Conservation (phyloP, 2,329 filamentous ascomycete species). For the Penicillium rolfsii region DNA sequence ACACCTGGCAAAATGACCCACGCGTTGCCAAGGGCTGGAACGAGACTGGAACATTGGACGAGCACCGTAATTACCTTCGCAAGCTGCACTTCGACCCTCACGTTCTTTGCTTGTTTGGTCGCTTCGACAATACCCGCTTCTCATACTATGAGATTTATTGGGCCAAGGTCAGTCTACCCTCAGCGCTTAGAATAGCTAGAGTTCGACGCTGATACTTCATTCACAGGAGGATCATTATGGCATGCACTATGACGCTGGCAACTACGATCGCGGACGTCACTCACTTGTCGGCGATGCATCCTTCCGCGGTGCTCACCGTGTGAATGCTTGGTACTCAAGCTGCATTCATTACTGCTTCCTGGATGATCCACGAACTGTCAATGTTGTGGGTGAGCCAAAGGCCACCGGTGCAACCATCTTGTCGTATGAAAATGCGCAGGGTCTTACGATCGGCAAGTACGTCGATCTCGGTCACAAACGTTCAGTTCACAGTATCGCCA, state of each 20-base stretch:
- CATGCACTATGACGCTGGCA: constrained; percentile 59
- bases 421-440: constrained; percentile 74
- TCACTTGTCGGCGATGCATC: constrained; percentile 61
- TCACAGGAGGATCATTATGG: constrained; percentile 63
- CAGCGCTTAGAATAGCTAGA: background rate
- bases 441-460: constrained; percentile 72
- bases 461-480: constrained; percentile 74
- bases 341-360: constrained; percentile 64
- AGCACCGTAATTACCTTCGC: constrained; percentile 72
- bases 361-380: constrained; percentile 59
- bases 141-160: constrained; percentile 83
- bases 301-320: constrained; percentile 59
- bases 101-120: constrained; percentile 69
- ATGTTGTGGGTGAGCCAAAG: constrained; percentile 68
- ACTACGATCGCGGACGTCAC: constrained; percentile 64
- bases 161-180: constrained; percentile 59
- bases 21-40: constrained; percentile 81
- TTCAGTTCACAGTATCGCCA: constrained; percentile 44
- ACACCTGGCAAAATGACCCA: constrained; percentile 82
- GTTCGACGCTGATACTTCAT: background rate
- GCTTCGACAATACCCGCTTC: constrained; percentile 71
- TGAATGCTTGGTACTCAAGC: constrained; percentile 62
- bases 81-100: constrained; percentile 72
- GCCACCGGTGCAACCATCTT: constrained; percentile 70
- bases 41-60: constrained; percentile 72